Evolutionary conservation across 768 basidiomycete genomes (phyloP).

Genomic region (Hemileccinum impolitum): DNA sequence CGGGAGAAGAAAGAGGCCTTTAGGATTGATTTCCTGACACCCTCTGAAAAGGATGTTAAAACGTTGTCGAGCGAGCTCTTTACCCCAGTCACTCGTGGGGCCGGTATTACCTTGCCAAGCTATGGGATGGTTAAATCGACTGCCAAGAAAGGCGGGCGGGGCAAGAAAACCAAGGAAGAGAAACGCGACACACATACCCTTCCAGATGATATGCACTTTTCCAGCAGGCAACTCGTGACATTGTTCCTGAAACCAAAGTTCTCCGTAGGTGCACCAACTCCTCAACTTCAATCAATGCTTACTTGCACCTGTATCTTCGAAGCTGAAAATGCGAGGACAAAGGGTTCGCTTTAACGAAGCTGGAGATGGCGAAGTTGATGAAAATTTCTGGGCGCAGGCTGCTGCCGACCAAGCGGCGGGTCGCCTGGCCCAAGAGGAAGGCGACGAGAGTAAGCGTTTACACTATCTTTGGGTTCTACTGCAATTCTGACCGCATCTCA

Average conservation of each 20-base stretch:
- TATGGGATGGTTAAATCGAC: conserved; percentile 33
- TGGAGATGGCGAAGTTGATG: conserved; percentile 87
- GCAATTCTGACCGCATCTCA: conserved; percentile 14
- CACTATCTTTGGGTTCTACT: not conserved
- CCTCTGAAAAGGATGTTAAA: conserved; percentile 57
- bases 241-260: conserved; percentile 97
- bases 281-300: conserved; percentile 1
- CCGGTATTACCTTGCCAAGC: conserved; percentile 64
- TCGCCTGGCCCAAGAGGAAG: conserved; percentile 48
- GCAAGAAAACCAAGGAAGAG: conserved; percentile 50
- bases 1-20: conserved; percentile 79
- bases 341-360: conserved; percentile 51
- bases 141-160: conserved; percentile 36
- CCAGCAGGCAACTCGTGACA: conserved; percentile 82
- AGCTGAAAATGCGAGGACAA: conserved; percentile 90
- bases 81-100: conserved; percentile 67
- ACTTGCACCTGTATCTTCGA: conserved; percentile 5
- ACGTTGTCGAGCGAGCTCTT: conserved; percentile 70
- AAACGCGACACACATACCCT: conserved; percentile 74
- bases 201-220: conserved; percentile 98
- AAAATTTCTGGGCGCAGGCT: conserved; percentile 96
- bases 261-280: conserved; percentile 52
- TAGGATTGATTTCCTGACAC: conserved; percentile 74
- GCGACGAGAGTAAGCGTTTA: conserved; percentile 56
- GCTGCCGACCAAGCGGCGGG: conserved; percentile 78